These are phyloP conservation scores for Wickerhamiella parazyma DNA, from an alignment of 805 yeast genomes.

Conservation along the genomic window DNA sequence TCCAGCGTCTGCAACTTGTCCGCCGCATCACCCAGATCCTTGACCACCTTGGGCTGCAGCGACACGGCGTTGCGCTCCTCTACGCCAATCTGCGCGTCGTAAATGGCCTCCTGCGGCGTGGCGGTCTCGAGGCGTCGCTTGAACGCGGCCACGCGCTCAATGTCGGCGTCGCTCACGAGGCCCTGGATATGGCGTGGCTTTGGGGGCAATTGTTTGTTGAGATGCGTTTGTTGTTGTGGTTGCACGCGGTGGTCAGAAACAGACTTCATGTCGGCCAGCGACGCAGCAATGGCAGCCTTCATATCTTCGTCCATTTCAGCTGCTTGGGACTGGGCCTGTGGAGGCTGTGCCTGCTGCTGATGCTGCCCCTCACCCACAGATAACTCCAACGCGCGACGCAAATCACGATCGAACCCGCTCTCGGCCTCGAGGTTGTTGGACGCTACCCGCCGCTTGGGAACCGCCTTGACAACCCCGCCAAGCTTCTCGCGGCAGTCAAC, in stretches of 20 bases:
- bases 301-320: slow-evolving; percentile 76
- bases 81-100: slow-evolving; percentile 13
- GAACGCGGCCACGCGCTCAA: slow-evolving; percentile 10
- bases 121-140: slow-evolving; percentile 10
- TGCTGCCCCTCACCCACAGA: slow-evolving; percentile 40
- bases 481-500: slow-evolving; percentile 70
- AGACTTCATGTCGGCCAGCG: slow-evolving; percentile 51
- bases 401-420: slow-evolving; percentile 36
- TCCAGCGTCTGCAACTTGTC: slow-evolving; percentile 18
- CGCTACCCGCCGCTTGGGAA: slow-evolving; percentile 9
- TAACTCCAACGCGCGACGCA: slow-evolving; percentile 63
- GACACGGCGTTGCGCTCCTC: slow-evolving; percentile 15
- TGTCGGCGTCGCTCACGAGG: slow-evolving; percentile 9
- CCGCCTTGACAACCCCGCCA: slow-evolving; percentile 23
- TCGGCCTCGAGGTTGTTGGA: slow-evolving; percentile 21
- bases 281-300: slow-evolving; percentile 89
- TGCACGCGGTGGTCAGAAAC: neutral
- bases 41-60: slow-evolving; percentile 17
- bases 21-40: slow-evolving; percentile 16
- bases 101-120: slow-evolving; percentile 18
- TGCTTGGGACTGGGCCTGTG: slow-evolving; percentile 16
- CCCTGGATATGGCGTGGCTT: slow-evolving; percentile 5
- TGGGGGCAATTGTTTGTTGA: neutral
- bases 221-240: neutral
- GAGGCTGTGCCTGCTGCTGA: slow-evolving; percentile 20